Evolutionary conservation across 2,329 filamentous ascomycete species (phyloP).

Genomic region (Colletotrichum gloeosporioides): DNA sequence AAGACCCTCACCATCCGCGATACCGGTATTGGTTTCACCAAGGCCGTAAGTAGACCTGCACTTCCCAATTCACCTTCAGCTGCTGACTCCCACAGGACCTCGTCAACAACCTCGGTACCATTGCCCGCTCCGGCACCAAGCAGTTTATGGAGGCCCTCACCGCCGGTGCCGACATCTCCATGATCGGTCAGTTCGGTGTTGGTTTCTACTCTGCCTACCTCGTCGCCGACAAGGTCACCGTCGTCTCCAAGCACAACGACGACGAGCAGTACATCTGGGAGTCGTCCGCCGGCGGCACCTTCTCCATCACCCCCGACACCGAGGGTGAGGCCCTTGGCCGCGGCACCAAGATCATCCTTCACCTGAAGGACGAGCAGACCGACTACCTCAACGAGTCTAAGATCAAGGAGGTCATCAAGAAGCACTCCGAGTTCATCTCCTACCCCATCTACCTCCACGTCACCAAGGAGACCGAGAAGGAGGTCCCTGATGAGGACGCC

Average conservation of each 20-base stretch:
- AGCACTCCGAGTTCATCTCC: constrained; percentile 99
- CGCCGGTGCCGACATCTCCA: constrained; percentile 98
- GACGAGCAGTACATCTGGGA: constrained; percentile 99
- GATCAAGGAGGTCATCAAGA: constrained; percentile 99
- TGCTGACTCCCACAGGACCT: constrained; percentile 73
- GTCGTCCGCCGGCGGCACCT: constrained; percentile 95
- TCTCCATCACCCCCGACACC: constrained; percentile 89
- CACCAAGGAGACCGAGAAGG: constrained; percentile 97
- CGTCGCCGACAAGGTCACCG: constrained; percentile 93
- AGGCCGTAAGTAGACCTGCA: constrained; percentile 77
- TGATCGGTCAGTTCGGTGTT: constrained; percentile 99
- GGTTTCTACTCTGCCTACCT: constrained; percentile 99
- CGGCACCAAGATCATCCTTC: constrained; percentile 96
- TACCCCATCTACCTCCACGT: constrained; percentile 99
- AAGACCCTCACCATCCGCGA: constrained; percentile 98
- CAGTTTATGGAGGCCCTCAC: constrained; percentile 99
- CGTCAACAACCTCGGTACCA: constrained; percentile 99
- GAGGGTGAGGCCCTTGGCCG: constrained; percentile 91
- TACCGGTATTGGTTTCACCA: constrained; percentile 99
- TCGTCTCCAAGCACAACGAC: constrained; percentile 99
- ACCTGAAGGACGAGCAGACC: constrained; percentile 98
- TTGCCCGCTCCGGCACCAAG: constrained; percentile 98
- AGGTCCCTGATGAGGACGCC: constrained; percentile 95
- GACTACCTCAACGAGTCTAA: constrained; percentile 99
- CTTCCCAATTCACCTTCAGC: neutral